A percentile compares a stretch with the other conserved stretches of the same genome.
These are phyloP conservation scores for Suhomyces kunorum DNA, from an alignment of 1,139 yeast genomes.

Conservation along the genomic window DNA sequence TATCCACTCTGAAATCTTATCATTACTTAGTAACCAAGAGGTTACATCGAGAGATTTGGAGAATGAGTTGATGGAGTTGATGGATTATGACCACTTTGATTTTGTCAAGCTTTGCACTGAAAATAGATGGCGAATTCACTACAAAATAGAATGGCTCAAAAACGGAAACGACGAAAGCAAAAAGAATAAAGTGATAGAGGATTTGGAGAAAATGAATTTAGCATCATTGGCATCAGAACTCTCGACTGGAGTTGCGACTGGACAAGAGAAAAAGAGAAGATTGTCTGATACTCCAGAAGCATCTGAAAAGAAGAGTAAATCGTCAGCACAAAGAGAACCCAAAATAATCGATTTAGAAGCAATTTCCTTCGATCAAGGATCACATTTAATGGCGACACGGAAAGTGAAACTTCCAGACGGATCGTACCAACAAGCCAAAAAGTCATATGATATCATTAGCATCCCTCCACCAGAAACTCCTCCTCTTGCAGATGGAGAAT, in stretches of 20 bases:
- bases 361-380: constrained; percentile 69
- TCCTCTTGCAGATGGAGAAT: constrained; percentile 51
- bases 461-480: constrained; percentile 64
- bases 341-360: constrained; percentile 62
- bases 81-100: constrained; percentile 53
- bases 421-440: constrained; percentile 73
- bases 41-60: constrained; percentile 49
- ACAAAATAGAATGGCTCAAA: constrained; percentile 49
- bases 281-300: constrained; percentile 10
- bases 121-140: constrained; percentile 56
- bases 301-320: constrained; percentile 12
- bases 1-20: constrained; percentile 19
- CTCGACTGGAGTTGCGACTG: constrained; percentile 9
- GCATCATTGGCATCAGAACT: constrained; percentile 31
- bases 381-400: constrained; percentile 64
- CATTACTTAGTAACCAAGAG: constrained; percentile 19
- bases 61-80: constrained; percentile 49
- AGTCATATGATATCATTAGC: constrained; percentile 80
- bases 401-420: constrained; percentile 80
- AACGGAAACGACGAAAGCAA: constrained; percentile 36
- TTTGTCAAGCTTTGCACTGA: constrained; percentile 50
- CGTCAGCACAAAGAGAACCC: constrained; percentile 39
- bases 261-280: constrained; percentile 20
- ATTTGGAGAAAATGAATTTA: constrained; percentile 27
- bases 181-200: constrained; percentile 26